These are phyloP conservation scores for Cutaneotrichosporon mucoides DNA, from an alignment of 1,284 basidiomycete species.

Conservation along the genomic window DNA sequence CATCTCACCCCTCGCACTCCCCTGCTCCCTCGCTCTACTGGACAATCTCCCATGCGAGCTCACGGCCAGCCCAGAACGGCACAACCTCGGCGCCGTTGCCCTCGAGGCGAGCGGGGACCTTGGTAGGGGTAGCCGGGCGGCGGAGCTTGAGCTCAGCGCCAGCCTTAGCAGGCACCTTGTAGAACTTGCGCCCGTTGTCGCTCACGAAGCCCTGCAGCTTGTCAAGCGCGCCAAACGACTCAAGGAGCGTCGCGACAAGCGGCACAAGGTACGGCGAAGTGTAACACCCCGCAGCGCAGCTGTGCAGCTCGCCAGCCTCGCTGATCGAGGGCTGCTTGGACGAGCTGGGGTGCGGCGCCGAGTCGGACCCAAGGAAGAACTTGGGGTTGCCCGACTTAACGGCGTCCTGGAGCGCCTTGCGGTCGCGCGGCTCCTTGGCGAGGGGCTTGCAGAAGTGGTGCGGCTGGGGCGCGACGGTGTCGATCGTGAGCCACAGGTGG, in stretches of 20 bases:
- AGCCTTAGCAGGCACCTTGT: slow-evolving; percentile 53
- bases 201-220: slow-evolving; percentile 74
- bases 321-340: slow-evolving; percentile 61
- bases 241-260: slow-evolving; percentile 70
- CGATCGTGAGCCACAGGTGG: slow-evolving; percentile 89
- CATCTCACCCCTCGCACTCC: too few species aligned
- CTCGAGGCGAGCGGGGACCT: slow-evolving; percentile 54
- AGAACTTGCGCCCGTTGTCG: slow-evolving; percentile 72
- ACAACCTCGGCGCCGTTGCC: slow-evolving; percentile 62
- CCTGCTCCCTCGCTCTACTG: slow-evolving; percentile 1
- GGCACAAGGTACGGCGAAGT: slow-evolving; percentile 85
- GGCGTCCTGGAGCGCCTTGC: slow-evolving; percentile 75
- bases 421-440: slow-evolving; percentile 91
- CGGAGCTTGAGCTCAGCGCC: slow-evolving; percentile 47
- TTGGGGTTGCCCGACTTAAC: slow-evolving; percentile 82
- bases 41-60: slow-evolving; percentile 74
- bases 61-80: slow-evolving; percentile 88
- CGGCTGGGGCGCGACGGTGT: slow-evolving; percentile 95
- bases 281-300: slow-evolving; percentile 90
- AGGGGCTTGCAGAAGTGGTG: slow-evolving; percentile 99
- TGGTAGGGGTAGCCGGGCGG: slow-evolving; percentile 43
- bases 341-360: slow-evolving; percentile 83
- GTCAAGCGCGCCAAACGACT: slow-evolving; percentile 78
- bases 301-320: slow-evolving; percentile 48
- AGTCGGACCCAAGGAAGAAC: slow-evolving; percentile 98